Conservation (phyloP, 73 alveolate species). For the Blepharisma japonicum region DNA sequence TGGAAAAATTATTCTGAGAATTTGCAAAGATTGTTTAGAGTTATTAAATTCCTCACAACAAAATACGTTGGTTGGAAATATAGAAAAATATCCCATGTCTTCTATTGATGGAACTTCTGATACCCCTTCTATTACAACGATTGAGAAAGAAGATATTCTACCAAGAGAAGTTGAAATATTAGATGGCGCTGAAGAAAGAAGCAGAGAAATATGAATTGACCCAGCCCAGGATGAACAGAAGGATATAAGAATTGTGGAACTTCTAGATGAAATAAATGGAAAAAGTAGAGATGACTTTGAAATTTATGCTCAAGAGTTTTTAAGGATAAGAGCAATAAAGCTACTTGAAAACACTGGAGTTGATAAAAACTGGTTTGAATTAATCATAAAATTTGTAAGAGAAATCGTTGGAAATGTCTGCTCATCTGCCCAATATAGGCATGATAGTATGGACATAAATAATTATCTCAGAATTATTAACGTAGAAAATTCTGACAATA, state of each 20-base stretch:
- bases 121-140: too few relatives aligned
- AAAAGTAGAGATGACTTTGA: neutral
- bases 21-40: constrained; percentile 24
- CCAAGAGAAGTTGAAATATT: too few relatives aligned
- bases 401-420: constrained; percentile 18
- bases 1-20: neutral
- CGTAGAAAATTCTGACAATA: neutral
- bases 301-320: neutral
- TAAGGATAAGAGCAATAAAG: neutral
- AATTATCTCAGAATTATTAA: neutral
- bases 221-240: too few relatives aligned
- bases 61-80: neutral
- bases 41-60: neutral
- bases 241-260: neutral
- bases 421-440: constrained; percentile 8
- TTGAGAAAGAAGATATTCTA: too few relatives aligned
- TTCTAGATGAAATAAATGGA: neutral
- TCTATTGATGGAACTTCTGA: neutral
- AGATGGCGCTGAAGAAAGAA: too few relatives aligned
- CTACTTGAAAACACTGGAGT: neutral
- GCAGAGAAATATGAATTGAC: too few relatives aligned
- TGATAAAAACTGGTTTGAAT: neutral
- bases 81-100: neutral
- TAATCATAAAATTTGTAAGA: neutral
- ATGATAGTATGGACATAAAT: constrained; percentile 15